phyloP scores from a whole-genome alignment of 2,329 filamentous ascomycete genomes.

The Cryphonectria radicalis region DNA sequence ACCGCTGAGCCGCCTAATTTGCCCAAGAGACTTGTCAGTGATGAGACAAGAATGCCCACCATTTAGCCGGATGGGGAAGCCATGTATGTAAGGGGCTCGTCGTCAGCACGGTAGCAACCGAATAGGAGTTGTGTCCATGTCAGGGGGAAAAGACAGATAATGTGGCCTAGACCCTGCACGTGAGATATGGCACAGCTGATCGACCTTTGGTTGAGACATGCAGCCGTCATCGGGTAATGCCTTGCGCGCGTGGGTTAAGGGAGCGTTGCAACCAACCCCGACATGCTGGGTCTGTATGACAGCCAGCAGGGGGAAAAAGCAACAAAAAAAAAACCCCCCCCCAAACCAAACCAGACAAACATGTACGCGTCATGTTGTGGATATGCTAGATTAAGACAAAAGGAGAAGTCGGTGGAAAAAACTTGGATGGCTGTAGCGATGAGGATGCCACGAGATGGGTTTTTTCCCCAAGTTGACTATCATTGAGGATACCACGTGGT shows the following conservation, averaged over 20 bases:
- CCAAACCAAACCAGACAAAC: too few relatives aligned
- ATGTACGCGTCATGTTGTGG: background rate
- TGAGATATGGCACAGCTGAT: constrained; percentile 26
- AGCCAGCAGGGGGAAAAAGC: background rate
- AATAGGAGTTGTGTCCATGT: background rate
- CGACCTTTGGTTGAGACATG: constrained; percentile 26
- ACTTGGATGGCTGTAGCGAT: background rate
- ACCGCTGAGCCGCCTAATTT: background rate
- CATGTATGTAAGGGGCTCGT: constrained; percentile 18
- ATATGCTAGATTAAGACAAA: background rate
- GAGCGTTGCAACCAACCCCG: background rate
- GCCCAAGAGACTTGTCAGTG: background rate
- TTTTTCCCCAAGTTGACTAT: background rate
- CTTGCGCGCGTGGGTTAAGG: constrained; percentile 11
- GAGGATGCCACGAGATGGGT: constrained; percentile 16
- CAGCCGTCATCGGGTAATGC: constrained; percentile 23
- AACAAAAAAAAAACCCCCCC: background rate
- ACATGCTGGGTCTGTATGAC: background rate
- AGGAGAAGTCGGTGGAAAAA: too few relatives aligned
- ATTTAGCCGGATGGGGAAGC: constrained; percentile 1
- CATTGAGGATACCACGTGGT: constrained; percentile 17
- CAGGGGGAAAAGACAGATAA: background rate
- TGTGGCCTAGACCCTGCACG: constrained; percentile 15
- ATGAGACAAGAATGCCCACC: background rate
- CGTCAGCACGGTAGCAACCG: constrained; percentile 4